Evolutionary conservation across 2,329 filamentous ascomycete species (phyloP).

Genomic region (Neonectria punicea): DNA sequence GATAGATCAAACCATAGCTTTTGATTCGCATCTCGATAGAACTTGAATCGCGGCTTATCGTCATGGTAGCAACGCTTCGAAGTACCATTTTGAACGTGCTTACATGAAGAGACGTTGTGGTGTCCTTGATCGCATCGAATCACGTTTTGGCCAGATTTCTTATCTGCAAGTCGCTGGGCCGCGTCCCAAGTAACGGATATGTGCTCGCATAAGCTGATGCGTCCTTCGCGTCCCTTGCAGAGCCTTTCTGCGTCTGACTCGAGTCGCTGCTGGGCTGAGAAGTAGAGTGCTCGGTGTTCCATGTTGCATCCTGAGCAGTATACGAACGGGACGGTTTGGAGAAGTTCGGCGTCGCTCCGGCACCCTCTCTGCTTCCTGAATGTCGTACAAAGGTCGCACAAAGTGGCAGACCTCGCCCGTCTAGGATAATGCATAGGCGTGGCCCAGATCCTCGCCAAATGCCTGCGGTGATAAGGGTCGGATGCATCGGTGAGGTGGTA

Average conservation of each 20-base stretch:
- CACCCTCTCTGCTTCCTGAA: constrained; percentile 14
- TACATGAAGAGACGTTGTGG: not conserved
- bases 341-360: not conserved
- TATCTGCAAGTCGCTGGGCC: constrained; percentile 5
- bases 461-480: not conserved
- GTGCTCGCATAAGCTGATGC: constrained; percentile 3
- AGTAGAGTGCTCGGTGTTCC: constrained; percentile 18
- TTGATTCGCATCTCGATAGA: constrained; percentile 2
- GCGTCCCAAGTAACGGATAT: constrained; percentile 9
- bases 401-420: not conserved
- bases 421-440: constrained; percentile 3
- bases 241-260: constrained; percentile 15
- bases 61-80: not conserved
- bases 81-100: constrained; percentile 1
- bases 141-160: not conserved
- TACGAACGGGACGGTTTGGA: constrained; percentile 4
- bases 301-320: constrained; percentile 19
- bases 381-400: not conserved
- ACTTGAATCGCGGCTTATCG: constrained; percentile 9
- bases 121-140: constrained; percentile 2
- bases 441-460: constrained; percentile 13
- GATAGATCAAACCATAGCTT: not conserved
- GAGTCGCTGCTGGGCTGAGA: constrained; percentile 14
- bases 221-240: not conserved
- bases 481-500: constrained; percentile 15